Conservation (phyloP, 257 asterid species). For the Salvia hispanica region DNA sequence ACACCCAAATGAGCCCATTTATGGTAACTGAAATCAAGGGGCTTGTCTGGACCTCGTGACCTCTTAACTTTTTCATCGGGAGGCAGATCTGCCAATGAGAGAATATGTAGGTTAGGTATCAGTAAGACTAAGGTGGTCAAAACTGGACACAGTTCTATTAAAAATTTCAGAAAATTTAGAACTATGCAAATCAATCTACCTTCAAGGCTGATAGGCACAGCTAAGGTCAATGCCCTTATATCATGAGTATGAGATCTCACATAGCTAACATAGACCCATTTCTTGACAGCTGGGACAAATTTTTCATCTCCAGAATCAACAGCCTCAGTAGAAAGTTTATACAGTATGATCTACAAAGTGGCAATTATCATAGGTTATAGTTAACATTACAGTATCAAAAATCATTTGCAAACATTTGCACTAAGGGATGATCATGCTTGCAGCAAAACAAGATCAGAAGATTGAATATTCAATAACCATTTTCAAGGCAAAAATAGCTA, state of each 20-base stretch:
- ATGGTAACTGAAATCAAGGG: constrained; percentile 70
- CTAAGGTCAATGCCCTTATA: constrained; percentile 84
- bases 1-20: constrained; percentile 97
- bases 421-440: background rate
- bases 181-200: constrained; percentile 44
- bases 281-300: constrained; percentile 46
- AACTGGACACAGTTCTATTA: background rate
- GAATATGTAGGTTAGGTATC: constrained; percentile 17
- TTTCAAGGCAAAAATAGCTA: constrained; percentile 12
- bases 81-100: constrained; percentile 48
- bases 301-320: constrained; percentile 45
- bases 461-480: background rate
- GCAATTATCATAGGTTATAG: constrained; percentile 6
- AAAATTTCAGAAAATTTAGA: constrained; percentile 7
- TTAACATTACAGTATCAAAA: background rate
- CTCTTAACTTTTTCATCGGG: constrained; percentile 56
- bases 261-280: constrained; percentile 77
- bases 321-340: constrained; percentile 68
- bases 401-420: background rate
- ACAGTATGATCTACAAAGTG: constrained; percentile 64
- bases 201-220: constrained; percentile 84
- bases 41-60: constrained; percentile 55
- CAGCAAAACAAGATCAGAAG: background rate
- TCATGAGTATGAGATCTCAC: constrained; percentile 93
- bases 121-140: background rate